Base-by-base conservation (phyloP, 139 green algal genomes). In the Closterium sp. region DNA sequence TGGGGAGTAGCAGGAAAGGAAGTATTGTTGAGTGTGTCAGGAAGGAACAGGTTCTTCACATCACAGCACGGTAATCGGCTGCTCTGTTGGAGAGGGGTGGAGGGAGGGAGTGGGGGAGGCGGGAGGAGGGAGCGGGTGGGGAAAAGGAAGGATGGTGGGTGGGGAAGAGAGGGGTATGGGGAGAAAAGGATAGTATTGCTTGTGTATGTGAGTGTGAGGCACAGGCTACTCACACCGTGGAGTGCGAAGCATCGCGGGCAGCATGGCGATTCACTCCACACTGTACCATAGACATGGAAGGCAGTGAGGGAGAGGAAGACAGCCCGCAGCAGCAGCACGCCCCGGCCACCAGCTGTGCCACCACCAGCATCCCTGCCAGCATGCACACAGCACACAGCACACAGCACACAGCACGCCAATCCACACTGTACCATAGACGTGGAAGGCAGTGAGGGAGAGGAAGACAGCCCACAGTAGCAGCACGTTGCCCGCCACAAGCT, bases 281-380 rank as follows among this genome's bases (percentile, higher is more conserved):
- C 13, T 32, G 10, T n/a, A 93, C 91, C 91, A 86, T 93, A 97
- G 70, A 98, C 92, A 88, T 98, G 97, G 27, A 97, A 50, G 5
- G 50, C 88, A 11, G 96, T 96, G 24, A 97, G 93, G 28, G 91
- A 29, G 10, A 86, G 17, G 91, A 97, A 97, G 45, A 45, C 88
- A 22, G 10, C 1, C 88, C 88, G 89, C 10, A 89, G 19, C 1
- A 29, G 30, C 4, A 7, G 2, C 7, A 84, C 45, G 28, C 1
- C 0, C 87, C 3, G 4, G 62, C 4, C 19, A 42, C 92, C 2
- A 31, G 2, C 5, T 93, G 89, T 0, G 95, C 96, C 32, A 97
- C 70, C 2, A 70, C 38, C 93, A 98, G 3, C 2, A 3, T 97
- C 38, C 97, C 97, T 86, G 97, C 50, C 32, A 3, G 3, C 32